These are phyloP conservation scores for Sanguinoderma infundibulare DNA, from an alignment of 1,284 basidiomycete genomes.

Conservation along the genomic window DNA sequence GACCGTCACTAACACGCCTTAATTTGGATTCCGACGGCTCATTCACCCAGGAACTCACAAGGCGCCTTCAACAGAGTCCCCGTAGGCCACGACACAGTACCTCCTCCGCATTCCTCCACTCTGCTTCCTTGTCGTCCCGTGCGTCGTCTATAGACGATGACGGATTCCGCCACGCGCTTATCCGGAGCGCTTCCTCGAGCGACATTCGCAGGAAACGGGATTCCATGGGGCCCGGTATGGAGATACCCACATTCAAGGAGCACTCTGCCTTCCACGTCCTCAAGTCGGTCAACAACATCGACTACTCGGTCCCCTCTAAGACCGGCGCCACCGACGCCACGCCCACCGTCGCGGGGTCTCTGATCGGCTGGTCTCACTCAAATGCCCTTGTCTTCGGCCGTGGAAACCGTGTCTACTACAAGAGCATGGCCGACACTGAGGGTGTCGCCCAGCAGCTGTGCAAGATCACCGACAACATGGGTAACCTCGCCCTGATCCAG, in stretches of 20 bases:
- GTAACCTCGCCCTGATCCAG: constrained; percentile 47
- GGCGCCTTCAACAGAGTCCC: not conserved
- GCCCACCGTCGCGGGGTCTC: constrained; percentile 29
- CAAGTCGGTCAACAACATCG: constrained; percentile 22
- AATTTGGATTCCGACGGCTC: constrained; percentile 2
- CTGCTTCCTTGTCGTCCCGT: constrained; percentile 13
- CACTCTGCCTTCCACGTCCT: constrained; percentile 23
- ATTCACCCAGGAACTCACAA: constrained; percentile 5
- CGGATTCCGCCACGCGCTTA: constrained; percentile 12
- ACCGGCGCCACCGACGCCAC: constrained; percentile 13
- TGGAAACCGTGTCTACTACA: constrained; percentile 55
- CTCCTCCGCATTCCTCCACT: constrained; percentile 17
- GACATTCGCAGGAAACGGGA: constrained; percentile 19
- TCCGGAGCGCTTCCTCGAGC: constrained; percentile 16
- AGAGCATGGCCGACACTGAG: constrained; percentile 46
- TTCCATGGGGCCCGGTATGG: constrained; percentile 16
- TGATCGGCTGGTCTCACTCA: constrained; percentile 47
- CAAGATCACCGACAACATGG: constrained; percentile 50
- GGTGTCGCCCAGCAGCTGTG: constrained; percentile 57
- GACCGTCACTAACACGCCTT: not conserved
- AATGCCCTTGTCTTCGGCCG: constrained; percentile 54
- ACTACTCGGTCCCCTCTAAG: constrained; percentile 19
- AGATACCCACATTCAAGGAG: constrained; percentile 11
- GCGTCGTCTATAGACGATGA: constrained; percentile 23
- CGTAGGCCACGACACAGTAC: constrained; percentile 9